Evolutionary conservation across 805 yeast species (phyloP).

Genomic region (Metschnikowia reukaufii): DNA sequence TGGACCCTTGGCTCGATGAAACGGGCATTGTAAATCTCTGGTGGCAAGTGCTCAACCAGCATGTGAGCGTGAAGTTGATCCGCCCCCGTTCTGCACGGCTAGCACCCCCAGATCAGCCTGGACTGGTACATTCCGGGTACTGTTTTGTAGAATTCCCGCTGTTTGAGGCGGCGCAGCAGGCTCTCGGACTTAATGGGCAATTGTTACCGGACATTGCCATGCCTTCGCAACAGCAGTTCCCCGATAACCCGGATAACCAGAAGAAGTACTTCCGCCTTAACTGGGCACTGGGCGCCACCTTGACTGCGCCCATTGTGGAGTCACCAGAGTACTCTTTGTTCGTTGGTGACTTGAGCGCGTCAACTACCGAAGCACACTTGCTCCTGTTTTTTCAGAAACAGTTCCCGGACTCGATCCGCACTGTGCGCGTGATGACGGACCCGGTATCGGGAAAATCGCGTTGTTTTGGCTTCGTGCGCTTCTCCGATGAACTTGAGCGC

Average conservation of each 20-base stretch:
- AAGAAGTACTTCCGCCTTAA: slow-evolving; percentile 70
- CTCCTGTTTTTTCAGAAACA: slow-evolving; percentile 68
- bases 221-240: slow-evolving; percentile 42
- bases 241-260: slow-evolving; percentile 45
- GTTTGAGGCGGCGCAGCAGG: slow-evolving; percentile 68
- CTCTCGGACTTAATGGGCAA: slow-evolving; percentile 64
- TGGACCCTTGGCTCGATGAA: slow-evolving; percentile 79
- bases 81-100: slow-evolving; percentile 39
- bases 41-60: slow-evolving; percentile 57
- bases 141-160: slow-evolving; percentile 75
- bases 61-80: slow-evolving; percentile 67
- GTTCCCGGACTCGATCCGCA: slow-evolving; percentile 63
- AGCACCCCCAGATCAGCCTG: slow-evolving; percentile 15
- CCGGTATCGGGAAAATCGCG: slow-evolving; percentile 76
- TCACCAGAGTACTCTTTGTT: slow-evolving; percentile 75
- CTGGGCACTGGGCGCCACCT: slow-evolving; percentile 84
- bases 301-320: slow-evolving; percentile 66
- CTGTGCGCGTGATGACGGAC: slow-evolving; percentile 84
- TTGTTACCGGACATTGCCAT: slow-evolving; percentile 57
- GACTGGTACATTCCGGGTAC: slow-evolving; percentile 53
- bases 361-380: slow-evolving; percentile 77
- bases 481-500: slow-evolving; percentile 68
- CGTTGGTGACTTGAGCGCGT: slow-evolving; percentile 80
- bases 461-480: slow-evolving; percentile 80
- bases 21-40: slow-evolving; percentile 49